Percentiles rank a stretch among this genome's conserved stretches.
phyloP scores from a whole-genome alignment of 2,329 filamentous ascomycete genomes.

The Talaromyces sp. region DNA sequence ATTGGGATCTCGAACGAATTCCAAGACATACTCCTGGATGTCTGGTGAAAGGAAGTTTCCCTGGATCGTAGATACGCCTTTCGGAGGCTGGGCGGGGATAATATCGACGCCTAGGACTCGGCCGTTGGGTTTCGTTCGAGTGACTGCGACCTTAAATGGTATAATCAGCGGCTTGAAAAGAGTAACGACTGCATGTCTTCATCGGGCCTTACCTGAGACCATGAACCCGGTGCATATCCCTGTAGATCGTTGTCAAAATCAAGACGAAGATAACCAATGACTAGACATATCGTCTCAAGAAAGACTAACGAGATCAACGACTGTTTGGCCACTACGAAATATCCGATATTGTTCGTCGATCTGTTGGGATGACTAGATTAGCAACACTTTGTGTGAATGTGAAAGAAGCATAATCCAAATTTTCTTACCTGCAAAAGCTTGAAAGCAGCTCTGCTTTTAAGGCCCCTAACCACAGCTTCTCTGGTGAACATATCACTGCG shows the following conservation, averaged over 20 bases:
- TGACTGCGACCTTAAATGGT: constrained; percentile 67
- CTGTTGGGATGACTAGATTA: constrained; percentile 28
- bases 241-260: constrained; percentile 22
- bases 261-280: neutral
- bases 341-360: constrained; percentile 78
- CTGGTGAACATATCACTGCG: constrained; percentile 67
- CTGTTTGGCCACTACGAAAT: constrained; percentile 75
- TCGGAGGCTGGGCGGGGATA: constrained; percentile 85
- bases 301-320: constrained; percentile 73
- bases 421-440: constrained; percentile 77
- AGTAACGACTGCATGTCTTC: neutral
- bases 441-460: constrained; percentile 90
- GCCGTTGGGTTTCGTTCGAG: constrained; percentile 71
- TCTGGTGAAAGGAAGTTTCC: constrained; percentile 79
- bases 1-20: constrained; percentile 66
- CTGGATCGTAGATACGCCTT: constrained; percentile 89
- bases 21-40: constrained; percentile 73
- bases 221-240: constrained; percentile 56
- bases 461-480: constrained; percentile 70
- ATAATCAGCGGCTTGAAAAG: neutral
- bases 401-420: neutral
- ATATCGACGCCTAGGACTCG: constrained; percentile 89
- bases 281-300: neutral
- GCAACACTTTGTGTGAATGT: neutral
- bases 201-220: constrained; percentile 50